These are phyloP conservation scores for Penicillium paxilli DNA, from an alignment of 495 filamentous ascomycete genomes.

Conservation along the genomic window DNA sequence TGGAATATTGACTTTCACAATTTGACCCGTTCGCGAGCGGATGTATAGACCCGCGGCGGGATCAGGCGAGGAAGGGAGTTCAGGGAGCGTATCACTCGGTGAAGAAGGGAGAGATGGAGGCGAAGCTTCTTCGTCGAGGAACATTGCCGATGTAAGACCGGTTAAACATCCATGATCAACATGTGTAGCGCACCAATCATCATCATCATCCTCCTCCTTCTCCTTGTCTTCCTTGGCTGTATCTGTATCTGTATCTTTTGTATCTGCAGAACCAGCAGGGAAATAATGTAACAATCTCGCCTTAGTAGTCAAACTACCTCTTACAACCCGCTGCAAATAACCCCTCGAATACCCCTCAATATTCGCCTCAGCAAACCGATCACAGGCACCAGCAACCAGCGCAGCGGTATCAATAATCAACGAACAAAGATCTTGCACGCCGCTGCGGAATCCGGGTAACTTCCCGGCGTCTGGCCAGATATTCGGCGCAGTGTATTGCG, in stretches of 20 bases:
- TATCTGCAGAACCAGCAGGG: conserved; percentile 26
- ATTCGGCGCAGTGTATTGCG: conserved; percentile 71
- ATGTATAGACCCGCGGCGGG: conserved; percentile 88
- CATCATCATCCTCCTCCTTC: conserved; percentile 52
- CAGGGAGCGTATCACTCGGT: conserved; percentile 51
- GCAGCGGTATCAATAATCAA: conserved; percentile 88
- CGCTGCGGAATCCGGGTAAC: conserved; percentile 71
- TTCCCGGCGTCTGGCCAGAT: conserved; percentile 73
- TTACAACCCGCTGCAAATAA: conserved; percentile 85
- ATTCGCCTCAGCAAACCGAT: conserved; percentile 76
- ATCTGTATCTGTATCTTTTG: no score
- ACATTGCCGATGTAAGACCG: conserved; percentile 93
- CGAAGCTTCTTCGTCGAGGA: conserved; percentile 74
- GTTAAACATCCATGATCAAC: conserved; percentile 92
- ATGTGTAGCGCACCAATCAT: conserved; percentile 97
- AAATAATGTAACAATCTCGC: conserved; percentile 94
- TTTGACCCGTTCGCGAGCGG: conserved; percentile 72
- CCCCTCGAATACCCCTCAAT: conserved; percentile 71
- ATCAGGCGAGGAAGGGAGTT: conserved; percentile 74
- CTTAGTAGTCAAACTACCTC: conserved; percentile 83
- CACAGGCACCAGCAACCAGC: conserved; percentile 84
- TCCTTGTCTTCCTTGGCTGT: conserved; percentile 13
- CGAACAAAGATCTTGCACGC: conserved; percentile 73
- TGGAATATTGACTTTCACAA: conserved; percentile 87
- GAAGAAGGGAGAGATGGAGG: conserved; percentile 32